Evolutionary conservation across 2,329 filamentous ascomycete species (phyloP).

Genomic region (Chlorencoelia australis): DNA sequence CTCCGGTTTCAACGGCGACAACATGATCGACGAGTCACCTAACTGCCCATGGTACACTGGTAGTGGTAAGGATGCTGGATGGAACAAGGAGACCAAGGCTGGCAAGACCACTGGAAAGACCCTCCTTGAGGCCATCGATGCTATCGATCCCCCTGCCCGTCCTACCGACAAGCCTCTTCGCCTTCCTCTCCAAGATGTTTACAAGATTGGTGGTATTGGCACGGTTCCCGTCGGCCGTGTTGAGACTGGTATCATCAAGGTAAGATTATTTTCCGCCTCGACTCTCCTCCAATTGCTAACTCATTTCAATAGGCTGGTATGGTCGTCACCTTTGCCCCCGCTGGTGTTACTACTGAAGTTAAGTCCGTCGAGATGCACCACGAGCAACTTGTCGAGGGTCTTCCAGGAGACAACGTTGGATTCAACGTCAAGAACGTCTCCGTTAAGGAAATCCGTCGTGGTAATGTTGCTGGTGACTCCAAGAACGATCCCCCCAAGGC

Average conservation of each 20-base stretch:
- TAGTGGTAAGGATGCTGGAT: conserved; percentile 99
- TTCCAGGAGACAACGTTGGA: conserved; percentile 99
- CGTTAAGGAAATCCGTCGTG: conserved; percentile 99
- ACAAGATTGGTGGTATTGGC: conserved; percentile 99
- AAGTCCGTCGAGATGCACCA: conserved; percentile 99
- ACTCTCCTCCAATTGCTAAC: conserved; percentile 66
- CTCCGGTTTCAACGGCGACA: conserved; percentile 99
- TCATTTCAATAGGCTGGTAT: no score
- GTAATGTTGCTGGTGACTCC: conserved; percentile 99
- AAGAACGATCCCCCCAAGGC: conserved; percentile 96
- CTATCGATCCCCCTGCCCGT: conserved; percentile 85
- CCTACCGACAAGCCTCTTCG: conserved; percentile 98
- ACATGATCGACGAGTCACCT: conserved; percentile 85
- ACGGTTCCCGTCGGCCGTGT: conserved; percentile 99
- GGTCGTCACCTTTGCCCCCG: conserved; percentile 97
- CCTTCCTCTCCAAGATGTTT: conserved; percentile 99
- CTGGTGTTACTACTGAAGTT: conserved; percentile 99
- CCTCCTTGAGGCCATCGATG: conserved; percentile 96
- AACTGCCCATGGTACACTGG: conserved; percentile 99
- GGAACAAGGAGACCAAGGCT: conserved; percentile 96
- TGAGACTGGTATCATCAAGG: conserved; percentile 96
- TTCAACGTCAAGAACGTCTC: conserved; percentile 99
- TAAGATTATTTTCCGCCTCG: no score
- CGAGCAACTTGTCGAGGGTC: conserved; percentile 93
- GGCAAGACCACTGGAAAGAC: conserved; percentile 88